Percentiles rank a stretch among this genome's conserved stretches.
Conservation (phyloP, 139 green algal genomes). For the Picochlorum sp. region DNA sequence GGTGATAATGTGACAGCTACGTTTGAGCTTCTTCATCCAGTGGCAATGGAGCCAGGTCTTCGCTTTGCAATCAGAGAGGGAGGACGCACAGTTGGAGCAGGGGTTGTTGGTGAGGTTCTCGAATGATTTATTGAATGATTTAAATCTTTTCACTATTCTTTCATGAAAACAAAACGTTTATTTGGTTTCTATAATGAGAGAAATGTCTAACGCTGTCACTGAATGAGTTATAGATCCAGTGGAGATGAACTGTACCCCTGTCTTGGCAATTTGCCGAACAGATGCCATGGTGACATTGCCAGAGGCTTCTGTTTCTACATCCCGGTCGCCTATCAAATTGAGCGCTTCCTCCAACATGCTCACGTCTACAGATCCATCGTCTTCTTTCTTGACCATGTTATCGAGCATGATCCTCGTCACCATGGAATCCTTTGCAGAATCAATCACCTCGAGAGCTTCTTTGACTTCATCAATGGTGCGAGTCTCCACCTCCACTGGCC, state of each 20-base stretch:
- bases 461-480: slow-evolving; percentile 81
- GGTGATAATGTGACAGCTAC: slow-evolving; percentile 87
- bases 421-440: slow-evolving; percentile 7
- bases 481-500: slow-evolving; percentile 85
- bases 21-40: slow-evolving; percentile 75
- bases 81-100: slow-evolving; percentile 88
- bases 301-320: slow-evolving; percentile 85
- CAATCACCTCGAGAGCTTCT: slow-evolving; percentile 57
- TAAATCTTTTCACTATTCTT: neutral
- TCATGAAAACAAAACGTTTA: neutral
- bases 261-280: slow-evolving; percentile 70
- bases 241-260: slow-evolving; percentile 86
- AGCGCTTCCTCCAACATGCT: slow-evolving; percentile 60
- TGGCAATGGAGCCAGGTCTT: slow-evolving; percentile 78
- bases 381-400: slow-evolving; percentile 82
- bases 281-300: slow-evolving; percentile 90
- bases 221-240: slow-evolving; percentile 89
- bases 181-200: slow-evolving; percentile 62
- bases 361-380: slow-evolving; percentile 62
- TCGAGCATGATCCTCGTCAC: slow-evolving; percentile 92
- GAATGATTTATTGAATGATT: neutral
- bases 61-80: slow-evolving; percentile 95
- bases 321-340: slow-evolving; percentile 27
- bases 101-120: slow-evolving; percentile 72
- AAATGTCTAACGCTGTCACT: slow-evolving; percentile 91